phyloP scores from a whole-genome alignment of 2,329 filamentous ascomycete species.

The Aspergillus sp. region DNA sequence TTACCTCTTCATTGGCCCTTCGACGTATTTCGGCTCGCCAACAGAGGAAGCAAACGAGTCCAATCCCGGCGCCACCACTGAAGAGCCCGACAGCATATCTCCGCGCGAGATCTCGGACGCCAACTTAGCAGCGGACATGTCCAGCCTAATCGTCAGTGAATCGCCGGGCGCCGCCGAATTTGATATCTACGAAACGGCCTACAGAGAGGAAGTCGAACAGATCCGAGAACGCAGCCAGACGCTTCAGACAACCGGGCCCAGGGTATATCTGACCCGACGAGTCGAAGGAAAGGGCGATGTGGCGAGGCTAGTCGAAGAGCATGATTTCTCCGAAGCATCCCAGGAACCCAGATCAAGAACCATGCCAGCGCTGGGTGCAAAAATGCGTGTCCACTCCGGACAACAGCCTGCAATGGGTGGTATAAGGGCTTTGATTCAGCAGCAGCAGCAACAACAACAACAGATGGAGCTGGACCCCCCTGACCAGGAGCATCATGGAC shows the following conservation, averaged over 20 bases:
- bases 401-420: conserved; percentile 8
- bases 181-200: conserved; percentile 81
- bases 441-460: conserved; percentile 3
- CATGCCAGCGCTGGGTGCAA: conserved; percentile 5
- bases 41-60: conserved; percentile 8
- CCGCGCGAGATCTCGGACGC: conserved; percentile 26
- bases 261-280: conserved; percentile 48
- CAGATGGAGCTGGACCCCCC: background rate
- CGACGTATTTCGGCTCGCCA: conserved; percentile 30
- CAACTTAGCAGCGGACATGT: conserved; percentile 4
- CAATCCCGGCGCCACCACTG: conserved; percentile 10
- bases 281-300: conserved; percentile 37
- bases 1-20: conserved; percentile 67
- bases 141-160: conserved; percentile 57
- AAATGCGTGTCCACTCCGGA: conserved; percentile 5
- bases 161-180: conserved; percentile 77
- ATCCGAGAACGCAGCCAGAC: conserved; percentile 46
- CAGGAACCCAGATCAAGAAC: background rate
- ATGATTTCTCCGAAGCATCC: too few relatives aligned
- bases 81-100: conserved; percentile 23
- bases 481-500: conserved; percentile 1
- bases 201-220: conserved; percentile 68
- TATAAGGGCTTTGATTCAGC: conserved; percentile 11
- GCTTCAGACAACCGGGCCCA: conserved; percentile 38
- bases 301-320: conserved; percentile 22